Evolutionary conservation across 1,284 basidiomycete species (phyloP).

Genomic region (Austroboletus niveus): DNA sequence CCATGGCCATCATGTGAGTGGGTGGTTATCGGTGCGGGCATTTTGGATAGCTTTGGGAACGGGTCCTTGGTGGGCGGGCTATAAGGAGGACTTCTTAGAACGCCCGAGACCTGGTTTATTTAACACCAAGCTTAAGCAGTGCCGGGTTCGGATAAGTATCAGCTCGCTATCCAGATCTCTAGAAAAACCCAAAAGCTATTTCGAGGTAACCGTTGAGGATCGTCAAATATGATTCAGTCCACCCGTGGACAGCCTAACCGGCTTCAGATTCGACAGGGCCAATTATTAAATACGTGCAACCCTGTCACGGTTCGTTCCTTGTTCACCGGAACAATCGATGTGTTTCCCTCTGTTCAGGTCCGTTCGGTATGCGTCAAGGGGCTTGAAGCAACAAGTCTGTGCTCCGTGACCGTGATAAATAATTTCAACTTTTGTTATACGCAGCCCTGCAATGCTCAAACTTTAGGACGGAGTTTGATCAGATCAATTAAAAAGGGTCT

Average conservation of each 20-base stretch:
- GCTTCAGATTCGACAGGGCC: slow-evolving; percentile 3
- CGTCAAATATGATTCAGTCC: slow-evolving; percentile 20
- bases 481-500: slow-evolving; percentile 20
- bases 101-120: slow-evolving; percentile 26
- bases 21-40: slow-evolving; percentile 32
- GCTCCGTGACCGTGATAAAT: background rate
- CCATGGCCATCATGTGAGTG: slow-evolving; percentile 20
- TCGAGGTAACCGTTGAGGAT: slow-evolving; percentile 24
- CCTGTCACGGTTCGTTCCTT: slow-evolving; percentile 11
- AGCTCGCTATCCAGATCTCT: slow-evolving; percentile 9
- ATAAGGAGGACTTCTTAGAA: slow-evolving; percentile 17
- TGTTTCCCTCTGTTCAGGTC: slow-evolving; percentile 1
- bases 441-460: background rate
- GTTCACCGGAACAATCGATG: slow-evolving; percentile 17
- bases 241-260: slow-evolving; percentile 19
- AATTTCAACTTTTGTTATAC: background rate
- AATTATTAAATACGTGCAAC: slow-evolving; percentile 1
- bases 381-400: slow-evolving; percentile 4
- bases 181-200: slow-evolving; percentile 17
- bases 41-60: slow-evolving; percentile 15
- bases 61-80: slow-evolving; percentile 15
- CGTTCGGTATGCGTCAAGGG: slow-evolving; percentile 10
- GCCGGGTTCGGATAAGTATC: slow-evolving; percentile 27
- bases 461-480: slow-evolving; percentile 36
- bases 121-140: slow-evolving; percentile 21